Percentiles rank a stretch among this genome's conserved stretches.
Evolutionary conservation across 257 asterid genomes (phyloP).

Genomic region (Osmanthus fragrans): DNA sequence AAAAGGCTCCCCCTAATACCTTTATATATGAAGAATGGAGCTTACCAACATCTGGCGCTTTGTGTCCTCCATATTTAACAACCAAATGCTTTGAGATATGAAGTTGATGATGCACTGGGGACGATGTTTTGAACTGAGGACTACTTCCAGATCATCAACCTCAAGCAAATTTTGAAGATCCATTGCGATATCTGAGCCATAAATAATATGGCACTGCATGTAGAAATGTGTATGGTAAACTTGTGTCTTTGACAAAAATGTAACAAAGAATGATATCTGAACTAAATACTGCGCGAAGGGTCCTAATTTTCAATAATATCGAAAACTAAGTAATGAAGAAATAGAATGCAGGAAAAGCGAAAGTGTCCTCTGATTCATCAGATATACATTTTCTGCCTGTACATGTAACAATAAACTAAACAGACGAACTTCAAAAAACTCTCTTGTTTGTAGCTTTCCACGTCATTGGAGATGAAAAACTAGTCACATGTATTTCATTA

Average conservation of each 20-base stretch:
- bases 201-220: constrained; percentile 80
- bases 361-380: not conserved
- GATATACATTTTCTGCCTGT: not conserved
- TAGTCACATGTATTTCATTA: not conserved
- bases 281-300: not conserved
- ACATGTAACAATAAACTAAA: not conserved
- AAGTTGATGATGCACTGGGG: constrained; percentile 89
- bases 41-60: constrained; percentile 69
- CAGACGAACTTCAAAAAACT: not conserved
- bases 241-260: constrained; percentile 3
- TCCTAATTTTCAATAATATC: not conserved
- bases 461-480: not conserved
- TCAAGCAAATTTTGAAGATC: constrained; percentile 73
- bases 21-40: not conserved
- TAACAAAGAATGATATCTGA: not conserved
- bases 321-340: not conserved
- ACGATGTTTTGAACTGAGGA: constrained; percentile 74
- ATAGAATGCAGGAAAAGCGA: not conserved
- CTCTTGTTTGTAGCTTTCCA: not conserved
- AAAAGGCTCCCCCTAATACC: not conserved
- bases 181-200: constrained; percentile 63
- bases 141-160: constrained; percentile 69
- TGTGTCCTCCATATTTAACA: constrained; percentile 66
- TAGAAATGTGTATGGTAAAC: constrained; percentile 14
- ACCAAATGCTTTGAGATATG: constrained; percentile 81